Percentiles rank a stretch among this genome's conserved stretches.
These are phyloP conservation scores for Agaricus blazei DNA, from an alignment of 768 basidiomycete genomes.

Conservation along the genomic window DNA sequence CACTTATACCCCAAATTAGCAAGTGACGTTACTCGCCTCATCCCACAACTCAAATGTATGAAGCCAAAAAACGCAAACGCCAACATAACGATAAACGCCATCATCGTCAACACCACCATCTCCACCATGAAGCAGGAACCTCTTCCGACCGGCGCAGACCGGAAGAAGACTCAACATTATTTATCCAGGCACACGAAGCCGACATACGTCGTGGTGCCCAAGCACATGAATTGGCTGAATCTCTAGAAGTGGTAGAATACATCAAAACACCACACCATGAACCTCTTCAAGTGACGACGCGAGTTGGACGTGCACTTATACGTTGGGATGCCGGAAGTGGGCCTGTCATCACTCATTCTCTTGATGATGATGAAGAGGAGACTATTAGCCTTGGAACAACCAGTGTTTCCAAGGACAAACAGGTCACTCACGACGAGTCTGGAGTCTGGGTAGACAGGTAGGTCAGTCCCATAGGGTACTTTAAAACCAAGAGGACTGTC, in stretches of 20 bases:
- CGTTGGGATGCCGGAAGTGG: constrained; percentile 21
- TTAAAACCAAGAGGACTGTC: constrained; percentile 13
- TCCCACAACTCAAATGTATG: background rate
- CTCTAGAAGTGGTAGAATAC: constrained; percentile 29
- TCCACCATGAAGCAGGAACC: background rate
- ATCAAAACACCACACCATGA: constrained; percentile 4
- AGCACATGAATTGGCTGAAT: constrained; percentile 31
- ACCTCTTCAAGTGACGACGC: constrained; percentile 12
- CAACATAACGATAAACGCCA: background rate
- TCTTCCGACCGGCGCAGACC: constrained; percentile 1
- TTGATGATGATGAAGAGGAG: constrained; percentile 20
- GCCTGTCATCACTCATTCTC: constrained; percentile 3
- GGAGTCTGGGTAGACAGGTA: constrained; percentile 83
- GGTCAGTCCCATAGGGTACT: constrained; percentile 22
- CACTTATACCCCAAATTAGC: background rate
- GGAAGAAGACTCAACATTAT: constrained; percentile 28
- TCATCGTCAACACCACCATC: background rate
- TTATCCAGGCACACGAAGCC: constrained; percentile 73
- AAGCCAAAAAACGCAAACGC: constrained; percentile 7
- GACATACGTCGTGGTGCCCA: constrained; percentile 55
- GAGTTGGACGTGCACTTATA: constrained; percentile 29
- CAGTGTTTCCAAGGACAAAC: background rate
- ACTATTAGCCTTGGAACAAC: constrained; percentile 9
- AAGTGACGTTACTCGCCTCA: background rate
- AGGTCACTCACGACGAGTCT: constrained; percentile 12